phyloP scores from a whole-genome alignment of 345 rosid genomes.

The Heritiera fomes region DNA sequence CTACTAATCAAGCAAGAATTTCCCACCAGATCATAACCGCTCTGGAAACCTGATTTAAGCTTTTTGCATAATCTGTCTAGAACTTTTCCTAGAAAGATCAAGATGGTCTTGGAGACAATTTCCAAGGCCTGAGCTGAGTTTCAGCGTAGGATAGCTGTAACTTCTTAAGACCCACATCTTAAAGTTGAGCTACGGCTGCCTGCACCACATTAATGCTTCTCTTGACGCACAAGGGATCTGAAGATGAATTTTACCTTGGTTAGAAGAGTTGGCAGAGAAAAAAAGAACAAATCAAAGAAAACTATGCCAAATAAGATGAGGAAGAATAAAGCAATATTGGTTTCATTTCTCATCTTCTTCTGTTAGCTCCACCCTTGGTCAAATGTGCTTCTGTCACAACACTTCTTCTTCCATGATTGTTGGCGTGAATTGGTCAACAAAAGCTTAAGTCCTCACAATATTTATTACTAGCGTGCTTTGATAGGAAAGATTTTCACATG shows the following conservation, averaged over 20 bases:
- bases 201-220: slow-evolving; percentile 31
- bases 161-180: slow-evolving; percentile 29
- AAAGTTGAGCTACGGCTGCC: slow-evolving; percentile 25
- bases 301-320: not conserved
- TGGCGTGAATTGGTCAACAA: not conserved
- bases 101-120: no score
- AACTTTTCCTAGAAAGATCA: no score
- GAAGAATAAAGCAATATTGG: not conserved
- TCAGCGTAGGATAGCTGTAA: not conserved
- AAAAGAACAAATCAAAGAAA: not conserved
- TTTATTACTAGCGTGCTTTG: not conserved
- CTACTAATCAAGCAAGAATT: not conserved
- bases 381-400: not conserved
- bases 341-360: not conserved
- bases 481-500: not conserved
- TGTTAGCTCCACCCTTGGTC: not conserved
- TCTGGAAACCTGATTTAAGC: no score
- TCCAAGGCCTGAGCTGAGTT: no score
- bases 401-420: not conserved
- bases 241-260: not conserved
- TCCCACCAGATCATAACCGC: not conserved
- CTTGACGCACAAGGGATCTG: slow-evolving; percentile 6
- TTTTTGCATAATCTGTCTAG: no score
- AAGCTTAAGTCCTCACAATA: not conserved
- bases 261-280: not conserved